Evolutionary conservation across 2,329 filamentous ascomycete genomes (phyloP).

Genomic region (Apiospora aurea): DNA sequence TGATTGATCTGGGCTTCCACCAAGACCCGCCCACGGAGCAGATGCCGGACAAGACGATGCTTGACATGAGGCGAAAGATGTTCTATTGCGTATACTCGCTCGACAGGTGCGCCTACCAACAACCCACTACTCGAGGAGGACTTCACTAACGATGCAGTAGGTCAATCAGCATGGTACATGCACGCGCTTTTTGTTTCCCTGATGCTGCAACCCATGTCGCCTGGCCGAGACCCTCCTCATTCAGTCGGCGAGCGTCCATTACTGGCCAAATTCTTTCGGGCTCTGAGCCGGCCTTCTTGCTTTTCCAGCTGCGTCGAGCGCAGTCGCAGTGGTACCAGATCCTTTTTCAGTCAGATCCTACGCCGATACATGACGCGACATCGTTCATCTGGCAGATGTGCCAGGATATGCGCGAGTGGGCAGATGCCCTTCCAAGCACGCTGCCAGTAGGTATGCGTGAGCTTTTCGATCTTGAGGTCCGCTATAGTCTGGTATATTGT

Average conservation of each 20-base stretch:
- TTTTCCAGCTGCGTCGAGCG: conserved; percentile 84
- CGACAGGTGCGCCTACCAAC: conserved; percentile 68
- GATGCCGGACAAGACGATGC: conserved; percentile 68
- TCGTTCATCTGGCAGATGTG: conserved; percentile 80
- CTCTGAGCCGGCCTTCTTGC: conserved; percentile 75
- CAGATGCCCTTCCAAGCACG: conserved; percentile 73
- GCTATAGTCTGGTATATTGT: conserved; percentile 91
- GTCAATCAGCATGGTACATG: conserved; percentile 85
- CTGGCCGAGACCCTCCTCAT: conserved; percentile 66
- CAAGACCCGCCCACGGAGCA: conserved; percentile 83
- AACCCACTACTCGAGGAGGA: too few species aligned
- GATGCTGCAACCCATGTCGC: conserved; percentile 86
- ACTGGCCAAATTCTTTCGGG: conserved; percentile 54
- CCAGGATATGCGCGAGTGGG: conserved; percentile 81
- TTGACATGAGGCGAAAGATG: conserved; percentile 81
- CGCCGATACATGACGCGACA: conserved; percentile 71
- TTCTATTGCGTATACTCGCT: conserved; percentile 92
- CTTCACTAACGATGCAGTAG: conserved; percentile 27
- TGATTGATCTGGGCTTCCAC: conserved; percentile 90
- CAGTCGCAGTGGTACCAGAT: conserved; percentile 92
- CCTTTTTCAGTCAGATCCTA: conserved; percentile 79
- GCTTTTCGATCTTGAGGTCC: conserved; percentile 85
- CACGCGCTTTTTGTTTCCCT: conserved; percentile 89
- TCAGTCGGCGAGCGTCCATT: conserved; percentile 51
- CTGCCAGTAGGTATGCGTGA: conserved; percentile 71